Percentiles rank a stretch among this genome's conserved stretches.
Evolutionary conservation across 768 basidiomycete genomes (phyloP).

Genomic region (Kwoniella shandongensis): DNA sequence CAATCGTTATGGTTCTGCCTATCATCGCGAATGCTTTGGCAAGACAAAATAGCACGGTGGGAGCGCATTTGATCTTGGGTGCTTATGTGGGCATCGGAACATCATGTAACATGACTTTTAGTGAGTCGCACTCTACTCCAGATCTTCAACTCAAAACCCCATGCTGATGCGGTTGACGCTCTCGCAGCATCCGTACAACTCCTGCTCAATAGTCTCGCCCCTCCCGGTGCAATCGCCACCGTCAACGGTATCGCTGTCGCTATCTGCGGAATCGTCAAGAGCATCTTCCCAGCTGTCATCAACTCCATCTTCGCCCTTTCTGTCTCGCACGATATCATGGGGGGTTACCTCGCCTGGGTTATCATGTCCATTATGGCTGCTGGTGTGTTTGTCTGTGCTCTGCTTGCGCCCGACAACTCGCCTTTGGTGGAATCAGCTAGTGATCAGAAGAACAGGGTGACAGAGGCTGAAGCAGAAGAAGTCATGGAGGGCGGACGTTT

Average conservation of each 20-base stretch:
- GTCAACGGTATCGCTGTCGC: constrained; percentile 29
- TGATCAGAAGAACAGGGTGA: constrained; percentile 6
- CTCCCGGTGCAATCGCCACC: constrained; percentile 24
- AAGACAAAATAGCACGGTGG: background rate
- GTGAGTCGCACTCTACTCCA: background rate
- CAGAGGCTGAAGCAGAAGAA: constrained; percentile 21
- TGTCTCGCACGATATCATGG: constrained; percentile 18
- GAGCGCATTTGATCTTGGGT: constrained; percentile 9
- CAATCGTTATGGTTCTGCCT: constrained; percentile 21
- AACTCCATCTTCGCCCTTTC: constrained; percentile 28
- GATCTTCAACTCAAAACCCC: background rate
- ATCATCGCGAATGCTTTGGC: constrained; percentile 23
- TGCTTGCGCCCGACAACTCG: constrained; percentile 11
- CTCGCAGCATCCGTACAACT: constrained; percentile 28
- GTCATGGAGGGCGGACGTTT: constrained; percentile 21
- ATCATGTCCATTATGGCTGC: constrained; percentile 19
- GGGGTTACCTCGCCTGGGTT: constrained; percentile 26
- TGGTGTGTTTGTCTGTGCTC: constrained; percentile 14
- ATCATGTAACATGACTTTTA: constrained; percentile 25
- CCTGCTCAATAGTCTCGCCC: constrained; percentile 22
- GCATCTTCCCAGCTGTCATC: constrained; percentile 28
- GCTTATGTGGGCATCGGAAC: constrained; percentile 22
- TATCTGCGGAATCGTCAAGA: constrained; percentile 27
- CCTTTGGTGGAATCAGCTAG: background rate
- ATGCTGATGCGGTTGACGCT: background rate